Percentiles rank a stretch among this genome's conserved stretches.
These are phyloP conservation scores for Neurospora hispaniola DNA, from an alignment of 495 filamentous ascomycete genomes.

Conservation along the genomic window DNA sequence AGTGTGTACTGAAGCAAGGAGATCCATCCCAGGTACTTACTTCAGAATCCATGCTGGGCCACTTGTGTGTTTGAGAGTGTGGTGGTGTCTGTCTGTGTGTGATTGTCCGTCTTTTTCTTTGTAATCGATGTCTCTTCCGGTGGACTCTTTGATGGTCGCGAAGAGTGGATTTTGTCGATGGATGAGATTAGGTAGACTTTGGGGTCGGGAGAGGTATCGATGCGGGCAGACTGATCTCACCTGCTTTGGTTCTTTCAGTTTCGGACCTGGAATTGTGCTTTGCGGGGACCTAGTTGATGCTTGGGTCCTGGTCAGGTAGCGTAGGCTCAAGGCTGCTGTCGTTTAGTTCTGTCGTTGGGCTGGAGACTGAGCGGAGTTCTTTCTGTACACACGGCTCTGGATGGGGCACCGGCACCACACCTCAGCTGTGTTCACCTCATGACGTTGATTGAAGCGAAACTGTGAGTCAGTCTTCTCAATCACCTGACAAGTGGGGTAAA, in stretches of 20 bases:
- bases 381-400: neutral
- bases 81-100: neutral
- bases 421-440: constrained; percentile 6
- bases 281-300: neutral
- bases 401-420: neutral
- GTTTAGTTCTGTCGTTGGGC: neutral
- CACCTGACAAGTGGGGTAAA: constrained; percentile 23
- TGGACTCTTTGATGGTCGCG: neutral
- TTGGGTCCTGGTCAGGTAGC: neutral
- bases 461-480: constrained; percentile 21
- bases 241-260: neutral
- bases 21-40: neutral
- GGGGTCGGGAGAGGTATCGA: neutral
- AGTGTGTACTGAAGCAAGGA: neutral
- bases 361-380: neutral
- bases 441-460: constrained; percentile 17
- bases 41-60: neutral
- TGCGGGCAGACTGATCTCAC: neutral
- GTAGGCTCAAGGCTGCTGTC: neutral
- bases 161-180: neutral
- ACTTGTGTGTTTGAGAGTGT: neutral
- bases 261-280: neutral
- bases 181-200: neutral
- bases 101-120: neutral
- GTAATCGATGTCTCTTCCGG: neutral